Percentiles rank a stretch among this genome's conserved stretches.
Evolutionary conservation across 1,139 yeast species (phyloP).

Genomic region (Yamadazyma triangularis): DNA sequence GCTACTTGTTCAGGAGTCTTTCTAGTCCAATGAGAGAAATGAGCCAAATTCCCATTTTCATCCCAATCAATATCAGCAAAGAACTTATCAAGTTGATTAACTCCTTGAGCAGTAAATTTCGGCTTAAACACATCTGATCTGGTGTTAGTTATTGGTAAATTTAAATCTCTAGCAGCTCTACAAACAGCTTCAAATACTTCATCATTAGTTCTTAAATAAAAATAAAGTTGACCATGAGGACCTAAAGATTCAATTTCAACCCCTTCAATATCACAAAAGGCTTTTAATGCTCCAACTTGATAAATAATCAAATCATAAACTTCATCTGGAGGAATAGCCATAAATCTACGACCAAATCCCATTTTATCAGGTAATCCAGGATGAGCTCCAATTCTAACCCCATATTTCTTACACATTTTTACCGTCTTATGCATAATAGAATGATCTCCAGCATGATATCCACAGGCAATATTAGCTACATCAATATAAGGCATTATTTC

Average conservation of each 20-base stretch:
- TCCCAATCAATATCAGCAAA: conserved; percentile 32
- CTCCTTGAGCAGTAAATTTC: conserved; percentile 64
- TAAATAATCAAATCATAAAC: conserved; percentile 28
- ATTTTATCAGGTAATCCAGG: conserved; percentile 34
- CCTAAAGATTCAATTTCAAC: conserved; percentile 26
- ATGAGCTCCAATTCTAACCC: conserved; percentile 32
- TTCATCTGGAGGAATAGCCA: conserved; percentile 30
- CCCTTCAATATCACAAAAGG: conserved; percentile 31
- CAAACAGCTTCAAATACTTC: conserved; percentile 29
- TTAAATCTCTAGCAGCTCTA: conserved; percentile 28
- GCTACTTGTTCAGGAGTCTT: conserved; percentile 21
- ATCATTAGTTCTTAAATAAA: conserved; percentile 29
- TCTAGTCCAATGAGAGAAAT: conserved; percentile 11
- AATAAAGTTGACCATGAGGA: conserved; percentile 36
- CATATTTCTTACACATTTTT: conserved; percentile 24
- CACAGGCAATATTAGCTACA: conserved; percentile 37
- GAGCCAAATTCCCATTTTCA: conserved; percentile 20
- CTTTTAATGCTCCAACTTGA: conserved; percentile 36
- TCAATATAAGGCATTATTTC: conserved; percentile 36
- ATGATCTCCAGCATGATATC: conserved; percentile 37
- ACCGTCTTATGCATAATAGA: conserved; percentile 28
- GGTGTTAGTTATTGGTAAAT: conserved; percentile 61
- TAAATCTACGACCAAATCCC: conserved; percentile 33
- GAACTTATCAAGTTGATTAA: conserved; percentile 29
- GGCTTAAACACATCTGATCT: conserved; percentile 76